Percentiles rank a stretch among this genome's conserved stretches.
phyloP scores from a whole-genome alignment of 2,329 filamentous ascomycete species.

The Nakataea oryzae region DNA sequence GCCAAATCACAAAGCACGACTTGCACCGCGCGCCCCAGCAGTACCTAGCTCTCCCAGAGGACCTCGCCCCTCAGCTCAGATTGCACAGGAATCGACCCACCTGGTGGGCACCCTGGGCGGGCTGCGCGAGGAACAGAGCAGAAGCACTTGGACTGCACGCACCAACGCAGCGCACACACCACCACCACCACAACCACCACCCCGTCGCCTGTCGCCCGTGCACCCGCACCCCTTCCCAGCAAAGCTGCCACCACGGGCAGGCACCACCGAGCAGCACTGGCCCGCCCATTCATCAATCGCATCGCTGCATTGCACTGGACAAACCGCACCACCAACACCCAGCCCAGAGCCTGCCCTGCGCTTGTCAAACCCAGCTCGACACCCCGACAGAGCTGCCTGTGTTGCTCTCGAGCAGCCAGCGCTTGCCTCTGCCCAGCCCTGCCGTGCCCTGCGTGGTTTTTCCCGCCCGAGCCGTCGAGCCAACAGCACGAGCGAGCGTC shows the following conservation, averaged over 20 bases:
- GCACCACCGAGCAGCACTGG: not conserved
- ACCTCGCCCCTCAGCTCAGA: conserved; percentile 14
- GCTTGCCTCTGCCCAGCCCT: not conserved
- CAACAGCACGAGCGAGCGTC: too few species aligned
- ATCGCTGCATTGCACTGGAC: conserved; percentile 1
- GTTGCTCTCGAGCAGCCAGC: conserved; percentile 3
- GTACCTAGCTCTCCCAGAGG: not conserved
- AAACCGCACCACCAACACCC: not conserved
- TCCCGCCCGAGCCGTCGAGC: not conserved
- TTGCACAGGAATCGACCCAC: conserved; percentile 14
- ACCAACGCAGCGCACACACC: not conserved
- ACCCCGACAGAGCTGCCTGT: not conserved
- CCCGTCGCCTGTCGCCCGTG: too few species aligned
- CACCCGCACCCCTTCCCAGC: too few species aligned
- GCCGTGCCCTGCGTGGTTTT: not conserved
- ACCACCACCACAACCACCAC: too few species aligned
- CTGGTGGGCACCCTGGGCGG: conserved; percentile 1
- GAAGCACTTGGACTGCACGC: not conserved
- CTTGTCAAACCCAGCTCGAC: not conserved
- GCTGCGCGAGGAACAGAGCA: not conserved
- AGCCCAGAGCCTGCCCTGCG: conserved; percentile 1
- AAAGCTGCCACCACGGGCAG: not conserved
- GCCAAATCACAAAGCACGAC: not conserved
- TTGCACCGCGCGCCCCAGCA: not conserved
- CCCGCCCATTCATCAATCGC: conserved; percentile 4